A percentile compares a stretch with the other conserved stretches of the same genome.
These are phyloP conservation scores for Nothophoma quercina DNA, from an alignment of 2,329 filamentous ascomycete species.

Conservation along the genomic window DNA sequence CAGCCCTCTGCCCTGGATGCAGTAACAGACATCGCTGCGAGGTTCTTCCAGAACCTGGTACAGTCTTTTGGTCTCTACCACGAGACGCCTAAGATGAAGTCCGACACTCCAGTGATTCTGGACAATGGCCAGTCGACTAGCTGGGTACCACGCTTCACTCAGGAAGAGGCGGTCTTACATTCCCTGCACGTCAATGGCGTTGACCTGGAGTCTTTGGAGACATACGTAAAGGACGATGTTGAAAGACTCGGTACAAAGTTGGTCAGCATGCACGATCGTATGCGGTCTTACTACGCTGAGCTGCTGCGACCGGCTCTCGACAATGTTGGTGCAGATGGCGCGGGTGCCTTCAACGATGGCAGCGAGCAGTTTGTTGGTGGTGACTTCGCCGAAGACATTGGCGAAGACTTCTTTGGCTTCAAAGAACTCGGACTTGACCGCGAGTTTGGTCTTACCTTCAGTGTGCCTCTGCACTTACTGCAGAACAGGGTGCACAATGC, in stretches of 20 bases:
- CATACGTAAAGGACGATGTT: slow-evolving; percentile 92
- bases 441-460: slow-evolving; percentile 88
- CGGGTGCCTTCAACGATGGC: slow-evolving; percentile 91
- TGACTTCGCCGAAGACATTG: slow-evolving; percentile 96
- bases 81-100: slow-evolving; percentile 79
- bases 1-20: slow-evolving; percentile 93
- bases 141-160: slow-evolving; percentile 74
- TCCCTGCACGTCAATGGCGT: slow-evolving; percentile 84
- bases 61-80: slow-evolving; percentile 82
- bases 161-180: slow-evolving; percentile 87
- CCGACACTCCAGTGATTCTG: slow-evolving; percentile 46
- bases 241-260: slow-evolving; percentile 84
- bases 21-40: slow-evolving; percentile 85
- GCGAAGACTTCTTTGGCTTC: slow-evolving; percentile 99
- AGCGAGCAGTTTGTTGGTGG: slow-evolving; percentile 96
- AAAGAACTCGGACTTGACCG: slow-evolving; percentile 90
- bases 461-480: slow-evolving; percentile 90
- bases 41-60: slow-evolving; percentile 87
- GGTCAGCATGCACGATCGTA: slow-evolving; percentile 85
- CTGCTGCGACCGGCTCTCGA: slow-evolving; percentile 87
- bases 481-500: slow-evolving; percentile 89
- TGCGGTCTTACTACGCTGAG: slow-evolving; percentile 93
- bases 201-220: slow-evolving; percentile 80
- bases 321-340: slow-evolving; percentile 80
- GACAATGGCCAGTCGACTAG: slow-evolving; percentile 45